Base-by-base conservation (phyloP, 805 yeast genomes). In the Suhomyces kilbournensis region DNA sequence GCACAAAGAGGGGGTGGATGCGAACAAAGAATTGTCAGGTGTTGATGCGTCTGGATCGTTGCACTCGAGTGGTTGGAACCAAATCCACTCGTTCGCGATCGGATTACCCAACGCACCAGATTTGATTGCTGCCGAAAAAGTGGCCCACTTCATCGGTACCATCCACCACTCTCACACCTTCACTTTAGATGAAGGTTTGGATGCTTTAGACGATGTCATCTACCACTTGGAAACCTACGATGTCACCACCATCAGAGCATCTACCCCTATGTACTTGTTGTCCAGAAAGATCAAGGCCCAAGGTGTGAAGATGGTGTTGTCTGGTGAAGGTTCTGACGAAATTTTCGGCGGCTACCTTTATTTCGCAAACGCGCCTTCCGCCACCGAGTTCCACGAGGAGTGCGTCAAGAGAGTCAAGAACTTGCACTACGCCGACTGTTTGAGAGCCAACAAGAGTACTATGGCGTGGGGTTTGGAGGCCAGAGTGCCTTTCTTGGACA, bases 381-480 rank as follows among this genome's bases (percentile, higher is more conserved):
- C 97, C 50, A 78, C 77, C 52, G 99, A 90, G 65, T 94, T 94
- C 91, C 98, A 94, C 76, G 78, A 84, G 56, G 99, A 94, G 78
- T 88, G 96, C 75, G 97, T 94, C 57, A 80, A 87, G 78, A 84
- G 99, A 73, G 97, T 94, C 64, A 90, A 94, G 81, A 92, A 94
- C 93, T 81, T 94, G 75, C 97, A 94, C 75, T 85, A 85, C 62
- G 90, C 98, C 56, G 99, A 94, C 78, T 93, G 98, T 79, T 78
- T 94, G 70, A 87, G 99, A 75, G 99, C 99, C 59, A 94, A 94
- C 88, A 94, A 94, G 78, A 92, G 97, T 32, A 94, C 99, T 54
- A 90, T 94, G 97, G 98, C 99, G 44, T 94, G 99, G 99, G 99
- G 99, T 73, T 82, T 94, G 59, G 99, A 94, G 78, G 99, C 99